These are phyloP conservation scores for Populus pruinosa DNA, from an alignment of 345 rosid species.

Conservation along the genomic window DNA sequence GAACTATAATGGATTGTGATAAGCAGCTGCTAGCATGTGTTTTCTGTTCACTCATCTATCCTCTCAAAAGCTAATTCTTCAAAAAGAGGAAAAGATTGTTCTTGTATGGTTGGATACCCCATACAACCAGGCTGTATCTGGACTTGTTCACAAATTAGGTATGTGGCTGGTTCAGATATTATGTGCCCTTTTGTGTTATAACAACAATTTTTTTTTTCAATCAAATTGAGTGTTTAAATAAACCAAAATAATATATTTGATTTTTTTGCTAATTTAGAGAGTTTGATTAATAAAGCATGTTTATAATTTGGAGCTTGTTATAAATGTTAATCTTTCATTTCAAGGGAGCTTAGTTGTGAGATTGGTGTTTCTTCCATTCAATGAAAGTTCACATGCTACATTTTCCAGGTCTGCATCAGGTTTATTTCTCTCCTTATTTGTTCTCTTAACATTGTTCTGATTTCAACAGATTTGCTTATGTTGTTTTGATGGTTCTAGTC, in stretches of 20 bases:
- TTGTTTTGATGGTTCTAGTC: background rate
- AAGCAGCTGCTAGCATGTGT: slow-evolving; percentile 75
- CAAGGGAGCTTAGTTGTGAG: slow-evolving; percentile 96
- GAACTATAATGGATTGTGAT: slow-evolving; percentile 52
- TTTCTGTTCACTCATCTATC: slow-evolving; percentile 80
- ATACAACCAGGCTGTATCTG: slow-evolving; percentile 93
- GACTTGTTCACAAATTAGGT: slow-evolving; percentile 92
- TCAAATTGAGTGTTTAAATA: slow-evolving; percentile 11
- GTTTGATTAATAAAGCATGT: background rate
- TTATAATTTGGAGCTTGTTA: slow-evolving; percentile 2
- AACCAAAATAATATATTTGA: slow-evolving; percentile 4
- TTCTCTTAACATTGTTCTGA: slow-evolving; percentile 6
- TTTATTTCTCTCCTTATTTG: slow-evolving; percentile 53
- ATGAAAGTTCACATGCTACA: slow-evolving; percentile 90
- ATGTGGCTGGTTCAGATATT: slow-evolving; percentile 19
- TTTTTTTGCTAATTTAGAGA: slow-evolving; percentile 10
- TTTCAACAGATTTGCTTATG: background rate
- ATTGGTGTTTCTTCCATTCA: slow-evolving; percentile 89
- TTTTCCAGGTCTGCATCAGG: slow-evolving; percentile 99
- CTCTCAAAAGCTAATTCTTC: slow-evolving; percentile 78
- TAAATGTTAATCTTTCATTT: slow-evolving; percentile 11
- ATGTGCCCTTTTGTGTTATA: background rate
- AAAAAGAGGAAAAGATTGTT: slow-evolving; percentile 92
- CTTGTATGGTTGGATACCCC: slow-evolving; percentile 97
- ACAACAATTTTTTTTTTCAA: background rate